Conservation (phyloP, 2,329 filamentous ascomycete genomes). For the Diaporthe nobilis region DNA sequence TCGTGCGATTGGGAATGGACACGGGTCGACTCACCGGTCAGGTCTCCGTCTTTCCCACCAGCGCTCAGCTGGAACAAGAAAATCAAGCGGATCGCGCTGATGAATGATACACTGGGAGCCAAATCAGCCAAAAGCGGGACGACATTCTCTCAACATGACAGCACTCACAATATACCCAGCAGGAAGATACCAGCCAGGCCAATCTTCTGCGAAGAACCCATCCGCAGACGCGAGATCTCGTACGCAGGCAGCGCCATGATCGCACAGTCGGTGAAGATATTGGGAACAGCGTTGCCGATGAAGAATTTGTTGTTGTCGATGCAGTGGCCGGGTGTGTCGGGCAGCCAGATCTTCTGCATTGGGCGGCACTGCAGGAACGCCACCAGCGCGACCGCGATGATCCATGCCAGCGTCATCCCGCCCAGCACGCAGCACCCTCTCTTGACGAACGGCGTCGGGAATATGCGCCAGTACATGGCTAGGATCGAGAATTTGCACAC, state of each 20-base stretch:
- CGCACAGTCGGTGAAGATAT: conserved; percentile 27
- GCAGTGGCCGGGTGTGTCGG: conserved; percentile 7
- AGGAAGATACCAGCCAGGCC: conserved; percentile 28
- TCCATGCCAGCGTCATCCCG: conserved; percentile 19
- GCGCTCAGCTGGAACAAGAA: conserved; percentile 17
- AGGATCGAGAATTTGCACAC: conserved; percentile 25
- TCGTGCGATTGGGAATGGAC: not conserved
- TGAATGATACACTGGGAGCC: not conserved
- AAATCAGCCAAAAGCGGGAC: not conserved
- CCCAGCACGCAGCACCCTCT: conserved; percentile 22
- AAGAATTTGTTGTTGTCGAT: conserved; percentile 34
- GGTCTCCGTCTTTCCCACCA: conserved; percentile 7
- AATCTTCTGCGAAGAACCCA: conserved; percentile 4
- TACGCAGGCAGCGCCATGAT: conserved; percentile 31
- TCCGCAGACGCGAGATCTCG: conserved; percentile 21
- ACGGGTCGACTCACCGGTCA: not conserved
- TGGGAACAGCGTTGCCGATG: conserved; percentile 20
- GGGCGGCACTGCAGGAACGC: conserved; percentile 16
- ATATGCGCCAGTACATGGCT: conserved; percentile 36
- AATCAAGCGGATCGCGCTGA: conserved; percentile 18
- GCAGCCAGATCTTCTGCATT: conserved; percentile 11
- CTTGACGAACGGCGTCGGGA: conserved; percentile 27
- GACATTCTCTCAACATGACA: no score
- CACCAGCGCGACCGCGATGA: conserved; percentile 18
- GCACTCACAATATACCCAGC: conserved; percentile 8